These are phyloP conservation scores for Plasmodium knowlesi DNA, from an alignment of 169 alveolate genomes.

Conservation along the genomic window DNA sequence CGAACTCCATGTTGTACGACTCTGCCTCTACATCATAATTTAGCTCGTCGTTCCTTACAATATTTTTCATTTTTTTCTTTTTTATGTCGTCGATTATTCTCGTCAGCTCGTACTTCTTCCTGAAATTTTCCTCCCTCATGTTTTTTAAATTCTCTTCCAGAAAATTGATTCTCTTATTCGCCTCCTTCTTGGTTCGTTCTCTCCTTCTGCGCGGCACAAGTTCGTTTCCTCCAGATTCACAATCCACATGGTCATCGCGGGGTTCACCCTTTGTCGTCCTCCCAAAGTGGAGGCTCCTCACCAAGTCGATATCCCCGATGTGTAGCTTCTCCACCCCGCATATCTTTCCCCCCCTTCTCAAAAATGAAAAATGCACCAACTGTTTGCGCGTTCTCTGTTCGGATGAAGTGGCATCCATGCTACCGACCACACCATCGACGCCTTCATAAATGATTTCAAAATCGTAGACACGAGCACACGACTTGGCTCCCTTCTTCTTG, in stretches of 20 bases:
- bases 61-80: not conserved
- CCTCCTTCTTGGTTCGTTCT: not conserved
- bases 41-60: not conserved
- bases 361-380: conserved; percentile 28
- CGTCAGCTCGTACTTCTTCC: conserved; percentile 38
- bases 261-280: not conserved
- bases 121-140: conserved; percentile 1
- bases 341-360: conserved; percentile 21
- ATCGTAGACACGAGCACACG: not conserved
- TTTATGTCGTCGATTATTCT: conserved; percentile 8
- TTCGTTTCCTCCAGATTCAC: not conserved
- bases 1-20: conserved; percentile 14
- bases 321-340: not conserved
- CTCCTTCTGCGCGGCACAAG: not conserved
- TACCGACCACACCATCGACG: not conserved
- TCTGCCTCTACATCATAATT: not conserved
- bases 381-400: not conserved
- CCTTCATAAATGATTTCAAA: conserved; percentile 17
- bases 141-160: conserved; percentile 3
- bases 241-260: not conserved
- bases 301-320: not conserved
- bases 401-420: not conserved
- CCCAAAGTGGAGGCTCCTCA: not conserved
- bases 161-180: not conserved
- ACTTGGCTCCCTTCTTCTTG: conserved; percentile 1